These are phyloP conservation scores for Xylaria sp. DNA, from an alignment of 2,329 filamentous ascomycete genomes.

Conservation along the genomic window DNA sequence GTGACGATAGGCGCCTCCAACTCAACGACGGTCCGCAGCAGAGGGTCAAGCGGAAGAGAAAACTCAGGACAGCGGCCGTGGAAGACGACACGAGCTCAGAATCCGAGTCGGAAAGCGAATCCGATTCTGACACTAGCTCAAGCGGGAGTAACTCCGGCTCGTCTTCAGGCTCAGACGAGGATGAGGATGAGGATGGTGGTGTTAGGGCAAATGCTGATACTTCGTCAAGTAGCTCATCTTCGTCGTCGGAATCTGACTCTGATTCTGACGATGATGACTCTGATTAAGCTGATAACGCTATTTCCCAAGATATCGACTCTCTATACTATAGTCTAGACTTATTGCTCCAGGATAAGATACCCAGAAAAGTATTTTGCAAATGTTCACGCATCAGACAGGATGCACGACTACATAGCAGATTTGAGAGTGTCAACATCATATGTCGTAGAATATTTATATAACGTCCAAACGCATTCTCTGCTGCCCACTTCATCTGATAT, in stretches of 20 bases:
- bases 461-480: neutral
- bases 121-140: slow-evolving; percentile 45
- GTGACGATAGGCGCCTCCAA: slow-evolving; percentile 48
- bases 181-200: slow-evolving; percentile 6
- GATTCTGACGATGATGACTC: slow-evolving; percentile 43
- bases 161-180: slow-evolving; percentile 42
- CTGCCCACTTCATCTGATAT: neutral
- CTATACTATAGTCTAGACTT: slow-evolving; percentile 24
- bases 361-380: slow-evolving; percentile 22
- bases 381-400: neutral
- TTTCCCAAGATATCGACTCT: neutral
- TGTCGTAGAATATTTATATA: neutral
- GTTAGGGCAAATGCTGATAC: slow-evolving; percentile 31
- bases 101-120: slow-evolving; percentile 43
- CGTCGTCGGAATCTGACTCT: slow-evolving; percentile 43
- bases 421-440: neutral
- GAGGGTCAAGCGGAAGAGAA: slow-evolving; percentile 57
- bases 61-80: slow-evolving; percentile 54
- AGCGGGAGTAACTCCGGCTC: slow-evolving; percentile 35
- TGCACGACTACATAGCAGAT: neutral
- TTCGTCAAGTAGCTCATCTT: slow-evolving; percentile 51
- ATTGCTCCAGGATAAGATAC: slow-evolving; percentile 33
- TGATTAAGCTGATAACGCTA: neutral
- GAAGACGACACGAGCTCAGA: slow-evolving; percentile 48
- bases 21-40: slow-evolving; percentile 52